Percentiles rank a stretch among this genome's conserved stretches.
Conservation (phyloP, 768 basidiomycete genomes). For the Amanita exitialis region DNA sequence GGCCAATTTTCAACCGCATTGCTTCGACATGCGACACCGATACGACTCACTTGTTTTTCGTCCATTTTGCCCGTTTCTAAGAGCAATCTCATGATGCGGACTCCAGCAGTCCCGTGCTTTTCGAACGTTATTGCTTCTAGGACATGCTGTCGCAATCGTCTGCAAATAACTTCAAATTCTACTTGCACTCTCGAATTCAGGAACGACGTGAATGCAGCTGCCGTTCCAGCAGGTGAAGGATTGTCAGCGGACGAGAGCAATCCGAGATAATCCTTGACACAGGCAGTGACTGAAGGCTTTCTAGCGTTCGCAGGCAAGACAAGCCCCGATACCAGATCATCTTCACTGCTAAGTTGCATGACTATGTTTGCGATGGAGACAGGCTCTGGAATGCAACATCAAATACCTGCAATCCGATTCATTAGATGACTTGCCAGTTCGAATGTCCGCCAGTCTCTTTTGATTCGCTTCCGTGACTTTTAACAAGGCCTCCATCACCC, state of each 20-base stretch:
- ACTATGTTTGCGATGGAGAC: constrained; percentile 57
- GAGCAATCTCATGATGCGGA: constrained; percentile 72
- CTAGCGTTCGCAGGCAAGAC: constrained; percentile 30
- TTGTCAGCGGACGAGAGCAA: constrained; percentile 78
- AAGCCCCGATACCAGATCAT: constrained; percentile 53
- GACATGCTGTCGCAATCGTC: constrained; percentile 56
- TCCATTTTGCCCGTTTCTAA: constrained; percentile 85
- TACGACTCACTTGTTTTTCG: constrained; percentile 70
- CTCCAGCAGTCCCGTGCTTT: constrained; percentile 73
- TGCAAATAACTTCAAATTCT: constrained; percentile 66
- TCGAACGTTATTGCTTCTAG: constrained; percentile 76
- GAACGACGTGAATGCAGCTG: constrained; percentile 63
- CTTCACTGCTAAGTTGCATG: constrained; percentile 52
- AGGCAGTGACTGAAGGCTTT: constrained; percentile 46
- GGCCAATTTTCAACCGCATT: neutral
- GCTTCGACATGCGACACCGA: neutral
- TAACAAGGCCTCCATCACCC: constrained; percentile 62
- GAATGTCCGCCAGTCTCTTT: constrained; percentile 44
- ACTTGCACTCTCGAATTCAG: constrained; percentile 66
- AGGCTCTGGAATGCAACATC: constrained; percentile 34
- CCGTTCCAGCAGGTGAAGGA: constrained; percentile 61
- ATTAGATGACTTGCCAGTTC: constrained; percentile 40
- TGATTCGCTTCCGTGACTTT: constrained; percentile 62
- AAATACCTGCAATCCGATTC: neutral
- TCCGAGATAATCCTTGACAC: constrained; percentile 74